Evolutionary conservation across 2,329 filamentous ascomycete genomes (phyloP), one percentile per base, ranked within the genome.

Genomic region (Verticillium isaacii): DNA sequence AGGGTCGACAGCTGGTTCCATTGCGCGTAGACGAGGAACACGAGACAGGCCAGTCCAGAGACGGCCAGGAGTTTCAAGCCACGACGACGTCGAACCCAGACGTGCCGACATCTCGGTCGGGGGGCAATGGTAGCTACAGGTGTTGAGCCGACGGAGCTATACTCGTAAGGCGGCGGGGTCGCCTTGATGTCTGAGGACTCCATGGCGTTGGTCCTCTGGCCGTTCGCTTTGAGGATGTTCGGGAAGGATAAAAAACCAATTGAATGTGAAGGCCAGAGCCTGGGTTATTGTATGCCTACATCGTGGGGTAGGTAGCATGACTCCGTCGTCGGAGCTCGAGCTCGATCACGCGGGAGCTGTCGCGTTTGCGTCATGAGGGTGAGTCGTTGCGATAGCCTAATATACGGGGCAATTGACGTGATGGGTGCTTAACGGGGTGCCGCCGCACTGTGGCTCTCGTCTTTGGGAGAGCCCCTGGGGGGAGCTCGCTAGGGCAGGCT

Each of bases 1-100:
- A 50, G 19, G 7, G 58, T 41, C 1, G 56, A 60, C 5, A 81
- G 65, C 64, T 82, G 80, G 64, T 69, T 71, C 79, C 80, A 82
- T 64, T 83, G 80, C 0, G 79, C 77, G 60, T 79, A 78, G n/a
- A 74, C 80, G 55, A 82, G 80, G 64, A 85, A 82, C 34, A 73
- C 73, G n/a, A 86, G 72, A 65, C 78, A 82, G 9, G 77, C 76
- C 6, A 85, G 65, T 7, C 71, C 76, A 52, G 81, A 69, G 60
- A 81, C 68, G 50, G 77, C 77, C 59, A 83, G 65, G 2, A 71
- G 68, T 61, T 66, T 67, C 50, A 62, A 62, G 50, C 62, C 61
- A 6, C 58, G 65, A 25, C 58, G 59, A n/a, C 19, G 59, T 19
- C 57, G 62, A 58, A 63, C 1, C 60, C 64, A 62, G 15, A 25